These are phyloP conservation scores for Pseudoturritis turrita DNA, from an alignment of 345 rosid species.

Conservation along the genomic window DNA sequence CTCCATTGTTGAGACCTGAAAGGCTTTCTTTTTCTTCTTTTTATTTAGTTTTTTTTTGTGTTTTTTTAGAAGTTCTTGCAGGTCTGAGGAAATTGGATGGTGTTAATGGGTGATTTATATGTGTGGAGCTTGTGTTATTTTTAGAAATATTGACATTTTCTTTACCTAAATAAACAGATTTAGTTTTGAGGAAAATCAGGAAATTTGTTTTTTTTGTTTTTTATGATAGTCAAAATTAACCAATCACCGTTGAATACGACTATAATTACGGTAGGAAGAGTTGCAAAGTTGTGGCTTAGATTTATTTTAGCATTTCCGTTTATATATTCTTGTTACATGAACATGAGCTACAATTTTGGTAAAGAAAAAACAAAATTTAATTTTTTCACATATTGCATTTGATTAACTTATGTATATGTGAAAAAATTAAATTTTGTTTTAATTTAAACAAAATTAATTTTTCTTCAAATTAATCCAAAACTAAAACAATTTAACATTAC, in stretches of 20 bases:
- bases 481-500: too few species aligned
- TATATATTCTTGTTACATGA: conserved; percentile 1
- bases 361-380: neutral
- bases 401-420: too few species aligned
- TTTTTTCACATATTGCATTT: too few species aligned
- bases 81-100: conserved; percentile 27
- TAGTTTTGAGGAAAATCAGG: neutral
- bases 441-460: too few species aligned
- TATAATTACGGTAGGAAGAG: conserved; percentile 14
- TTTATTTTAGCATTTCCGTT: conserved; percentile 12
- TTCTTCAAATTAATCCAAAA: too few species aligned
- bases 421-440: too few species aligned
- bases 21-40: conserved; percentile 20
- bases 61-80: conserved; percentile 27
- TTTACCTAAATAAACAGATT: neutral
- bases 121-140: neutral
- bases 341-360: neutral
- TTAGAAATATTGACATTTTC: neutral
- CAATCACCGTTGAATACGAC: neutral
- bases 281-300: conserved; percentile 6
- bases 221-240: conserved; percentile 5
- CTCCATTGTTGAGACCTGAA: conserved; percentile 50
- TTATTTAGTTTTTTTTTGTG: conserved; percentile 1
- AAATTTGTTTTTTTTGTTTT: neutral
- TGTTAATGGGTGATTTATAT: conserved; percentile 15